Conservation (phyloP, 2,329 filamentous ascomycete species). For the Pezizomycotina sp. region DNA sequence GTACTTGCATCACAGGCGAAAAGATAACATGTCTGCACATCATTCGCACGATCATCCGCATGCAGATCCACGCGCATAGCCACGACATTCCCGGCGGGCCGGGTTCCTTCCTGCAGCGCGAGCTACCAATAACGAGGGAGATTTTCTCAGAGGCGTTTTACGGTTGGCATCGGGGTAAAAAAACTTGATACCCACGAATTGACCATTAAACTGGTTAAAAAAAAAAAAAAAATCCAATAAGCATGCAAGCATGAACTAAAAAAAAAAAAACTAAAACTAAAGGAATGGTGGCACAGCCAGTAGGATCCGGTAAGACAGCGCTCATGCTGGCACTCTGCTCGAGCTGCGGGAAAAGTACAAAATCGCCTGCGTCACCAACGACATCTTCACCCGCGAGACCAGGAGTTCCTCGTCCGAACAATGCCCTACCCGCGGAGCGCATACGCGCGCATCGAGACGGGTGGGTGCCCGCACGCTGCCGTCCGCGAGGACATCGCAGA, state of each 20-base stretch:
- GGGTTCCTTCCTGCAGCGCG: constrained; percentile 71
- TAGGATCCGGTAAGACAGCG: constrained; percentile 92
- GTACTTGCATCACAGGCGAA: too few relatives aligned
- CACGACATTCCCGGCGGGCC: constrained; percentile 92
- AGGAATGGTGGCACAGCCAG: constrained; percentile 42
- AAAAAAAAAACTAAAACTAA: background rate
- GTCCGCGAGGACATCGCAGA: constrained; percentile 94
- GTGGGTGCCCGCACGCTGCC: constrained; percentile 89
- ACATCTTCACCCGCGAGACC: constrained; percentile 97
- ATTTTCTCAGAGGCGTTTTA: constrained; percentile 86
- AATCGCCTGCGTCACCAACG: constrained; percentile 92
- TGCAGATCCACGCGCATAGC: constrained; percentile 77
- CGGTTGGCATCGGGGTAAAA: constrained; percentile 94
- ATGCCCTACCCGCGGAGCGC: constrained; percentile 64
- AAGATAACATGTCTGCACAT: too few relatives aligned
- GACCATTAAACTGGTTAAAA: background rate
- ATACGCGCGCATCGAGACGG: constrained; percentile 92
- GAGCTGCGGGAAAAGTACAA: constrained; percentile 65
- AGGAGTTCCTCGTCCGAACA: constrained; percentile 85
- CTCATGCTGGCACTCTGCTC: constrained; percentile 85
- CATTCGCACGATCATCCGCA: too few relatives aligned
- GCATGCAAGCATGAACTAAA: background rate
- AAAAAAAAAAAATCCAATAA: background rate
- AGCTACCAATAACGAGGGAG: constrained; percentile 85
- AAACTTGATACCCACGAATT: too few relatives aligned